Evolutionary conservation across 2,329 filamentous ascomycete genomes (phyloP), one percentile per base, ranked within the genome.

Genomic region (Hymenoscyphus scutula): DNA sequence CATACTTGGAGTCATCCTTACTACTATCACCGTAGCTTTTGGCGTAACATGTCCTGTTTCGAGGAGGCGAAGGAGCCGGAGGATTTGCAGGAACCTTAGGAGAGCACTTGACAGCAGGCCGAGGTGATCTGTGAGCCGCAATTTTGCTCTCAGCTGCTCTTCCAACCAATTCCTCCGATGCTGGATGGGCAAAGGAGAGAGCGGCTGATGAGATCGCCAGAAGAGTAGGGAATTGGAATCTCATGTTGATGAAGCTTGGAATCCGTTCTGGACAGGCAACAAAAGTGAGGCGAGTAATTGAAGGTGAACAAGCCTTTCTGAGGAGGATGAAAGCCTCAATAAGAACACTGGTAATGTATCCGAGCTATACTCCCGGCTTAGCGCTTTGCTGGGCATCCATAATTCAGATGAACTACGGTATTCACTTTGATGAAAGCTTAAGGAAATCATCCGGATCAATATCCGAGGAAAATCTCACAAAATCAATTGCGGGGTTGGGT

Each of bases 1-100:
- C 82, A 61, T 80, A 78, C 0, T 75, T 67, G 0, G 75, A 73
- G 60, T 77, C 75, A 67, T 74, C 73, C 17, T 64, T 67, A 38
- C 63, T 60, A 38, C 69, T 64, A 30, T 72, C 67, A 53, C 67
- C 66, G 53, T 72, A 58, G 55, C 67, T 69, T n/a, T 69, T 60
- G 6, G 73, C 69, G 48, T 72, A 71, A 63, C 64, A 73, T 17
- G 64, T 64, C 56, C 66, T 71, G 45, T 58, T 62, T 51, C 71
- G 61, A 6, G 64, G 37, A 8, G 64, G 61, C 15, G 68, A 64
- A 55, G 57, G 58, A 34, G 68, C 68, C 3, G 45, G 58, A 6
- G 67, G 62, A 1, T n/a, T 58, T n/a, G 27, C 8, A 13, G 70
- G 71, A 2, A 41, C 58, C 45, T 71, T 71, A 8, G 70, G 70